Evolutionary conservation across 2,329 filamentous ascomycete genomes (phyloP).

Genomic region (Exophiala bonariae): DNA sequence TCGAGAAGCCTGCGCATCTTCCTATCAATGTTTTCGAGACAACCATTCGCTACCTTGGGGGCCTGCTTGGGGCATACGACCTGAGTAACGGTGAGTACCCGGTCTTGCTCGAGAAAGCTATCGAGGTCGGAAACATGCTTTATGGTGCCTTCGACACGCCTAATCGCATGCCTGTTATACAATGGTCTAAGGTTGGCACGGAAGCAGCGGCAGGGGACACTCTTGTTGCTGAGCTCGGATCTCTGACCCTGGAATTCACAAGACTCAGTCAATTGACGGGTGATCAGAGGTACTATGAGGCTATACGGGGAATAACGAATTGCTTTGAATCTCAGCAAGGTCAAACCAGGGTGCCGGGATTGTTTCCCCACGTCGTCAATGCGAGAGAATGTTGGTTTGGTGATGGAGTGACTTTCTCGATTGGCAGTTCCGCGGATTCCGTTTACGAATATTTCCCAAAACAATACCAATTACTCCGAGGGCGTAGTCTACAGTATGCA

Average conservation of each 20-base stretch:
- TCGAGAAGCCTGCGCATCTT: conserved; percentile 49
- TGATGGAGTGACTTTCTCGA: conserved; percentile 42
- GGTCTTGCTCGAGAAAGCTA: conserved; percentile 39
- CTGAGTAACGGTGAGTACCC: conserved; percentile 51
- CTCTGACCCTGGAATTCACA: conserved; percentile 63
- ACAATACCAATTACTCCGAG: conserved; percentile 30
- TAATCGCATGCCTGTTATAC: conserved; percentile 64
- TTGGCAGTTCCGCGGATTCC: conserved; percentile 57
- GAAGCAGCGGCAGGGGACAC: conserved; percentile 30
- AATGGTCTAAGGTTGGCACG: conserved; percentile 48
- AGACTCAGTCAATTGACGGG: conserved; percentile 64
- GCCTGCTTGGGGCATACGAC: conserved; percentile 39
- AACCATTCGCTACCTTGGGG: conserved; percentile 41
- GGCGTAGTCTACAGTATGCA: conserved; percentile 13
- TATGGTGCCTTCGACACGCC: conserved; percentile 46
- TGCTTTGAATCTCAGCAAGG: conserved; percentile 56
- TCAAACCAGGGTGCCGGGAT: conserved; percentile 57
- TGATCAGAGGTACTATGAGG: conserved; percentile 62
- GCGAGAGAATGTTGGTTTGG: conserved; percentile 41
- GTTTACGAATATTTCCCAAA: conserved; percentile 61
- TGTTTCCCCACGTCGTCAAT: conserved; percentile 61
- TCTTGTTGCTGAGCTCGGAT: conserved; percentile 55
- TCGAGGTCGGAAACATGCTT: conserved; percentile 44
- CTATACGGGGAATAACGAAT: conserved; percentile 58
- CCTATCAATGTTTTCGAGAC: conserved; percentile 41